Percentiles rank a stretch among this genome's conserved stretches.
Evolutionary conservation across 2,329 filamentous ascomycete species (phyloP).

Genomic region (Monosporascus sp.): DNA sequence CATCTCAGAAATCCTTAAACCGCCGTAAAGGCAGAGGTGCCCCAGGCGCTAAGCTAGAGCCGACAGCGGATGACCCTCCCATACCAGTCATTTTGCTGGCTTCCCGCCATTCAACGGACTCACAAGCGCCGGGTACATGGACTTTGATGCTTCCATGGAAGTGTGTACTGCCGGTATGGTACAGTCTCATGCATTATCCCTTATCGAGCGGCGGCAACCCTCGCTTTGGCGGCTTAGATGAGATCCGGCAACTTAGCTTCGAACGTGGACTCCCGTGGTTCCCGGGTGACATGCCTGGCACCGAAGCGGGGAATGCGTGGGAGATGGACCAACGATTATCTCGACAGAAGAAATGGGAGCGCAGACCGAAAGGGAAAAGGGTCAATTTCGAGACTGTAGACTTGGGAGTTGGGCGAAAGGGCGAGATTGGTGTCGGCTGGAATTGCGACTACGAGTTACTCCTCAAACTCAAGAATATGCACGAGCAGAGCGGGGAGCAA

Average conservation of each 20-base stretch:
- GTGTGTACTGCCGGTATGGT: slow-evolving; percentile 81
- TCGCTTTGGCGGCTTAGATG: slow-evolving; percentile 74
- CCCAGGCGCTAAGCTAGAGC: slow-evolving; percentile 57
- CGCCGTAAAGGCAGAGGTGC: slow-evolving; percentile 60
- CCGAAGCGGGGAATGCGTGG: slow-evolving; percentile 73
- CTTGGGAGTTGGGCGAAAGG: slow-evolving; percentile 67
- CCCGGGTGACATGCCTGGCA: slow-evolving; percentile 77
- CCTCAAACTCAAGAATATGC: slow-evolving; percentile 34
- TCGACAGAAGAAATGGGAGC: slow-evolving; percentile 63
- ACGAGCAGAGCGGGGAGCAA: slow-evolving; percentile 11
- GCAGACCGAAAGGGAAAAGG: slow-evolving; percentile 76
- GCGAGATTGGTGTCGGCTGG: slow-evolving; percentile 78
- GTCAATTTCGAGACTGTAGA: slow-evolving; percentile 69
- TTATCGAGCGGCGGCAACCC: slow-evolving; percentile 75
- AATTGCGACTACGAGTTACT: slow-evolving; percentile 77
- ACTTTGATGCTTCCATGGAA: slow-evolving; percentile 86
- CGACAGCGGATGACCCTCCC: slow-evolving; percentile 58
- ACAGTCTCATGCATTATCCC: slow-evolving; percentile 75
- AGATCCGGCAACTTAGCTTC: slow-evolving; percentile 75
- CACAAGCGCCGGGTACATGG: slow-evolving; percentile 64
- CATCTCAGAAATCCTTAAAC: slow-evolving; percentile 78
- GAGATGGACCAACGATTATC: slow-evolving; percentile 60
- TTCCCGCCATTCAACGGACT: slow-evolving; percentile 42
- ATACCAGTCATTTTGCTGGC: slow-evolving; percentile 74
- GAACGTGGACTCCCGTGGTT: slow-evolving; percentile 78